Conservation (phyloP, 2,329 filamentous ascomycete genomes). For the Aspergillus japonicus region DNA sequence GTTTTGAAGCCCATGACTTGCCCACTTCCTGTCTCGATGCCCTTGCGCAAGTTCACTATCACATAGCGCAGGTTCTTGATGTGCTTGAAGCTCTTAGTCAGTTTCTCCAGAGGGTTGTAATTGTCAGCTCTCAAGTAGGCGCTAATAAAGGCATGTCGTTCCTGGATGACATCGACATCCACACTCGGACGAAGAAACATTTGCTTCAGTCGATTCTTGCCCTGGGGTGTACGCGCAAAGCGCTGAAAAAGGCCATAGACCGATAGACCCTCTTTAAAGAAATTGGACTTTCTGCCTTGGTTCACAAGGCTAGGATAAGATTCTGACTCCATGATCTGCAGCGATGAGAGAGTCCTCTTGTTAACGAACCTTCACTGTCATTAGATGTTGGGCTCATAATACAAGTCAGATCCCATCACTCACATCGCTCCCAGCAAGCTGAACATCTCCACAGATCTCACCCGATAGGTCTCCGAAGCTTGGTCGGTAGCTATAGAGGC, state of each 20-base stretch:
- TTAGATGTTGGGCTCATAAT: not conserved
- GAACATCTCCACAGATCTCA: constrained; percentile 72
- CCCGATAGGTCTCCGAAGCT: constrained; percentile 56
- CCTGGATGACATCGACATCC: constrained; percentile 64
- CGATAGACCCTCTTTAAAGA: constrained; percentile 76
- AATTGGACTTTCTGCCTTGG: constrained; percentile 63
- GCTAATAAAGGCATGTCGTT: constrained; percentile 69
- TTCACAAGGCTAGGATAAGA: constrained; percentile 78
- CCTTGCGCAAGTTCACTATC: constrained; percentile 72
- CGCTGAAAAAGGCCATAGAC: constrained; percentile 79
- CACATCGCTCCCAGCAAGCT: constrained; percentile 63
- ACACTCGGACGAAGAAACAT: constrained; percentile 77
- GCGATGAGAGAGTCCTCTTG: constrained; percentile 71
- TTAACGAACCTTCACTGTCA: constrained; percentile 69
- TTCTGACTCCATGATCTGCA: constrained; percentile 83
- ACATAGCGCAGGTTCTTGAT: constrained; percentile 73
- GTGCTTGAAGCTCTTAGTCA: constrained; percentile 63
- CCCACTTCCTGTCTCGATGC: constrained; percentile 59
- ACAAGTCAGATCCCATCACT: constrained; percentile 16
- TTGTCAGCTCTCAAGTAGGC: constrained; percentile 70
- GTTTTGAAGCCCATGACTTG: constrained; percentile 58
- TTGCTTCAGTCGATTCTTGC: constrained; percentile 70
- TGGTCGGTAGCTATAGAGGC: constrained; percentile 62
- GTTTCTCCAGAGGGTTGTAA: constrained; percentile 51
- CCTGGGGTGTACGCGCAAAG: constrained; percentile 75